Base-by-base conservation (phyloP, 805 yeast species). In the Wickerhamiella australiensis region DNA sequence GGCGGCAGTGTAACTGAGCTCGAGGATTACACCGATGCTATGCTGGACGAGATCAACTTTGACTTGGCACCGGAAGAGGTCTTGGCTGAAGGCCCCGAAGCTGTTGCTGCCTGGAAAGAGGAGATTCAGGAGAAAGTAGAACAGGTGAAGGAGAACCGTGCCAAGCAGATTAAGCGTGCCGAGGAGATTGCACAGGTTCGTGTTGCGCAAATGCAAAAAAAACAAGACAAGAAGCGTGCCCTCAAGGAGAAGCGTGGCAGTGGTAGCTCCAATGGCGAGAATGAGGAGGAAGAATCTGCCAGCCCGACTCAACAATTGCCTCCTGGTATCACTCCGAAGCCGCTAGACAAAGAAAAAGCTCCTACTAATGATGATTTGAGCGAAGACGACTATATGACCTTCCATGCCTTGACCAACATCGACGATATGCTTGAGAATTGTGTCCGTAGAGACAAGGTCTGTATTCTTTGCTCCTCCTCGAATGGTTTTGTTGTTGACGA, bases 41-140 rank as follows among this genome's bases (percentile, higher is more conserved):
- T 77, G 18, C 68, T 75, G 22, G 59, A 55, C 23, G 53, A 55
- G 42, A 33, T 53, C 20, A 47, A 56, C 15, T 37, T 51, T 12
- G 59, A 57, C 17, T 49, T 54, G 29, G 47, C 50, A 18, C 56
- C 59, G 6, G 59, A 57, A n/a, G 56, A 56, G 33, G 42, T 56
- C 17, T 54, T 57, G n/a, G 53, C 57, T 42, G 61, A 57, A 29
- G 59, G 61, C 23, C 56, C 56, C 26, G 61, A 57, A 40, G 59
- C 59, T 2, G 45, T 56, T 3, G 49, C 52, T 3, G 49, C 52
- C 18, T 53, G 50, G 50, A 37, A 48, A 15, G 57, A 42, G 9
- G 46, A 47, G 29, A 29, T 42, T 31, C 17, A 35, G 20, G 35
- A 31, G 42, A 42, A 50, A 50, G 40, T 54, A 37, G 45, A 23